A percentile compares a stretch with the other conserved stretches of the same genome.
Conservation (phyloP, 768 basidiomycete genomes). For the Naematelia aurantialba region DNA sequence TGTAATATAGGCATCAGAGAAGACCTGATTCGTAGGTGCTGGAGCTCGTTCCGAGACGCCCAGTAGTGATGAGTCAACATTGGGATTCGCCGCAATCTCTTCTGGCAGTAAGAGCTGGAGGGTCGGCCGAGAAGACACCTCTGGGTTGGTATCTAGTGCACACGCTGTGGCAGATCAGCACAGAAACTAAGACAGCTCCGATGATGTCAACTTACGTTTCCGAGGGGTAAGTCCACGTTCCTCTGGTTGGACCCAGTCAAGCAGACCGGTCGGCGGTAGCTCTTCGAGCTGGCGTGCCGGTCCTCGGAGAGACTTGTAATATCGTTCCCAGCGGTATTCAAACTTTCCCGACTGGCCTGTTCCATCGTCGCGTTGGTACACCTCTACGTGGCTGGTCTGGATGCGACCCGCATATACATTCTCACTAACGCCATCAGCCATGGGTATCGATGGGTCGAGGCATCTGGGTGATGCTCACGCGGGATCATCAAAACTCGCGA, state of each 20-base stretch:
- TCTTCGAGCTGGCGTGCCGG: neutral
- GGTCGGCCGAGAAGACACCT: neutral
- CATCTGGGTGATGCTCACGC: neutral
- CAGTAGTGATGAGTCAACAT: neutral
- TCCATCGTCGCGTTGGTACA: neutral
- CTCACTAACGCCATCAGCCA: neutral
- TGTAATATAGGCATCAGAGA: neutral
- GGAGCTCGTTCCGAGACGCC: neutral
- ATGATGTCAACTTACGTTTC: too few species aligned
- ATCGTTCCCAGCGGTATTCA: neutral
- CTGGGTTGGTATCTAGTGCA: neutral
- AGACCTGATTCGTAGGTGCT: neutral
- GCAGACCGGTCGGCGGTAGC: neutral
- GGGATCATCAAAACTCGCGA: conserved; percentile 13
- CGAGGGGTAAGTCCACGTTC: too few species aligned
- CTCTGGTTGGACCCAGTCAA: neutral
- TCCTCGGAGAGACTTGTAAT: neutral
- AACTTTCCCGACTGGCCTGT: neutral
- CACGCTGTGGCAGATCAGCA: neutral
- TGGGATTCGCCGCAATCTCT: neutral
- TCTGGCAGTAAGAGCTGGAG: neutral
- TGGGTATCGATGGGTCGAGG: neutral
- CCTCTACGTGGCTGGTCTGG: neutral
- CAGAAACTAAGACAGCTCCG: neutral
- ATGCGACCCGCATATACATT: neutral